Base-by-base conservation (phyloP, 345 rosid species). In the Firmiana major region DNA sequence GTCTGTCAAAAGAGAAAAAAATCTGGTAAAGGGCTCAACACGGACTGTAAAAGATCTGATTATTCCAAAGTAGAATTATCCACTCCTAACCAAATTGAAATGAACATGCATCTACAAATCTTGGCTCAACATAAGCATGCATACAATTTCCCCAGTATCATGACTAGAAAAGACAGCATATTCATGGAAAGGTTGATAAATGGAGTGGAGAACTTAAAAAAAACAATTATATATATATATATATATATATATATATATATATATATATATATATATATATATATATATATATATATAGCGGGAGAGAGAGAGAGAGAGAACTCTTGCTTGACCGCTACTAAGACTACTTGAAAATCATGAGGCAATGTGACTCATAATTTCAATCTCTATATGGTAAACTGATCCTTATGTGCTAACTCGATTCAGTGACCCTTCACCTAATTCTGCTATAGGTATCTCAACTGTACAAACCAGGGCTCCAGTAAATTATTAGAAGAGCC, bases 1-100 rank as follows among this genome's bases (percentile, higher is more conserved):
- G 97, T 79, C 98, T 93, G 84, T 70, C 34, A 31, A 31, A 31
- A 31, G 34, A 31, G 40, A 73, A 36, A 17, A 83, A 75, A 46
- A 77, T 69, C 70, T 71, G 78, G 73, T 31, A 31, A 31, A 31
- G 34, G 3, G 3, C 34, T 85, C 85, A 83, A 76, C 64, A 60
- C 28, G 15, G 40, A 72, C 4, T 45, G 77, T 70, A 73, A 72
- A 69, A 59, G 72, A 78, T 62, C 22, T 66, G 24, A 75, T 74
- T 74, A 69, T 67, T 34, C 66, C 57, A 70, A 53, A 73, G 62
- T 67, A 76, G 80, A 80, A 67, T 63, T 63, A 31, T 63, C 66
- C 21, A 31, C n/a, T 63, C 8, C 42, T 31, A 31, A 66, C 78
- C 26, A 19, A 21, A 19, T 38, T 19, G 24, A 36, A 38, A 40